A percentile compares a stretch with the other conserved stretches of the same genome.
These are phyloP conservation scores for Podosphaera xanthii DNA, from an alignment of 2,329 filamentous ascomycete species.

Conservation along the genomic window DNA sequence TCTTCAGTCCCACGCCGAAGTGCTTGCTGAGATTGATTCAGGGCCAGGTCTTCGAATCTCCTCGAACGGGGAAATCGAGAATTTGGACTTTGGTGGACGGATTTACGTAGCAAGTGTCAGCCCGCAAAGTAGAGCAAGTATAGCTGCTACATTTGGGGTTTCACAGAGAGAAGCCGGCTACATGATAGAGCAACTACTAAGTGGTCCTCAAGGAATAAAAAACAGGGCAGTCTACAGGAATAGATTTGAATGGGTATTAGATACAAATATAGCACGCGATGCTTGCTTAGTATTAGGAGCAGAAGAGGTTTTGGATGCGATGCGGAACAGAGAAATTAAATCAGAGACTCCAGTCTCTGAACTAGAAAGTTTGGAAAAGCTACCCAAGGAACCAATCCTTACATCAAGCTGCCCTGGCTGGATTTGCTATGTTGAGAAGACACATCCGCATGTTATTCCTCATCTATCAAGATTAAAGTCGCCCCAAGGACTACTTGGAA, in stretches of 20 bases:
- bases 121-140: slow-evolving; percentile 69
- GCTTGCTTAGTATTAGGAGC: slow-evolving; percentile 61
- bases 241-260: slow-evolving; percentile 70
- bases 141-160: slow-evolving; percentile 64
- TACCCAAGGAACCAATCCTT: slow-evolving; percentile 35
- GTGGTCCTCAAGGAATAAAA: slow-evolving; percentile 44
- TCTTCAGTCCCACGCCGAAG: slow-evolving; percentile 80
- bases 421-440: slow-evolving; percentile 98
- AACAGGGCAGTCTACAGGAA: slow-evolving; percentile 49
- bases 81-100: slow-evolving; percentile 33
- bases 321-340: slow-evolving; percentile 5
- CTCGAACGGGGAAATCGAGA: slow-evolving; percentile 20
- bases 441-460: slow-evolving; percentile 76
- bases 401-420: slow-evolving; percentile 88
- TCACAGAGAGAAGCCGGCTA: slow-evolving; percentile 50
- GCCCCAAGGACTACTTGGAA: slow-evolving; percentile 78
- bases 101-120: slow-evolving; percentile 88
- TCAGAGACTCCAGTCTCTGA: neutral
- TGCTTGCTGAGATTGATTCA: slow-evolving; percentile 58
- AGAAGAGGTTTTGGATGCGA: slow-evolving; percentile 37
- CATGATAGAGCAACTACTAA: slow-evolving; percentile 65
- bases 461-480: slow-evolving; percentile 84
- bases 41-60: slow-evolving; percentile 23
- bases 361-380: neutral
- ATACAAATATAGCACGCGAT: slow-evolving; percentile 68